Base-by-base conservation (phyloP, 257 asterid genomes). In the Coffea canephora region DNA sequence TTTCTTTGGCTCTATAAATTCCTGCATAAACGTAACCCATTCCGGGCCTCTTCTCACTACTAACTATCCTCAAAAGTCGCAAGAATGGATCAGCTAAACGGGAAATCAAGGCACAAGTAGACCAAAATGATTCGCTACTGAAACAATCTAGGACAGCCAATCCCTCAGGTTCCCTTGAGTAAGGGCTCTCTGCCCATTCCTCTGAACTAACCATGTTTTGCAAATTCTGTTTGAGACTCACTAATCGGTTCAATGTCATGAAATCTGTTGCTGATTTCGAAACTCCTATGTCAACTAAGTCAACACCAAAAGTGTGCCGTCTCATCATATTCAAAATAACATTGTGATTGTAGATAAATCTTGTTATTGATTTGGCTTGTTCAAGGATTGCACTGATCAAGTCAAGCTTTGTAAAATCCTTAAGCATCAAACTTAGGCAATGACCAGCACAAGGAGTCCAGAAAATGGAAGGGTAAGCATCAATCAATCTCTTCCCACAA, bases 401-500 rank as follows among this genome's bases (percentile, higher is more conserved):
- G 4, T 90, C 93, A 50, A 96, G 88, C 81, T 86, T 87, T 57
- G 78, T 83, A 39, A 94, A 81, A 84, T 96, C 99, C 76, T 89
- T 86, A 19, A 95, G 97, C 89, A 95, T 95, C 85, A 84, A 85
- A 85, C 87, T 91, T 39, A 96, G 80, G 84, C 95, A 90, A 34
- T 79, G 91, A 48, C 88, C 89, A 49, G 97, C 97, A 83, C 97
- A 96, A 18, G 98, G 97, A 14, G 94, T 90, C 98, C 97, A 96
- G 79, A 90, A 94, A 50, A 95, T 75, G 69, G 93, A 82, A 45
- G 98, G 97, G 76, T 87, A 90, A 80, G 91, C 79, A 59, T 89
- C 91, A 0, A 85, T 75, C 27, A 96, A 82, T 81, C 89, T 90
- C 82, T 89, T 91, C 78, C 93, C 97, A 57, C 93, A 87, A 64